phyloP scores from a whole-genome alignment of 768 basidiomycete genomes.

The Lactarius quietus region DNA sequence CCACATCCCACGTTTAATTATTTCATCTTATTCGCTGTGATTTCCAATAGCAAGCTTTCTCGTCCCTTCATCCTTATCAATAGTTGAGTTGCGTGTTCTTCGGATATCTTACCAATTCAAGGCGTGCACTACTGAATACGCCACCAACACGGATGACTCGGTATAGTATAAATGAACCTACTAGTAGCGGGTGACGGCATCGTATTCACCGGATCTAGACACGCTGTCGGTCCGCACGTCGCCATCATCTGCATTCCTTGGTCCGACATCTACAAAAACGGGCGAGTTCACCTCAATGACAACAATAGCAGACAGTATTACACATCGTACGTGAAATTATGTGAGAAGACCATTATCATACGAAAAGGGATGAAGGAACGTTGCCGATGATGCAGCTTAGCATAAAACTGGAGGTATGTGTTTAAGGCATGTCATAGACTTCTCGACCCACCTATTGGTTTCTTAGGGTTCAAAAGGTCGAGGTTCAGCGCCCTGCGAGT shows the following conservation, averaged over 20 bases:
- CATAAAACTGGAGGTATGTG: conserved; percentile 2
- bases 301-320: background rate
- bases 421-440: background rate
- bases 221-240: background rate
- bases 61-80: background rate
- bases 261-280: background rate
- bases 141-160: background rate
- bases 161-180: background rate
- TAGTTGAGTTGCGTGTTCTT: background rate
- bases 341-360: background rate
- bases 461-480: background rate
- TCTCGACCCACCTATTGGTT: background rate
- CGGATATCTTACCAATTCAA: background rate
- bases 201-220: background rate
- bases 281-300: background rate
- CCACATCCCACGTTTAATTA: background rate
- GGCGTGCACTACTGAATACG: background rate
- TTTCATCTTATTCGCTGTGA: background rate
- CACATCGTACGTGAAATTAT: background rate
- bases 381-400: background rate
- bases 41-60: background rate
- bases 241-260: background rate
- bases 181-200: background rate
- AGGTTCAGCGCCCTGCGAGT: background rate
- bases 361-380: background rate